Conservation (phyloP, 768 basidiomycete species). For the Daedaleopsis nitida region DNA sequence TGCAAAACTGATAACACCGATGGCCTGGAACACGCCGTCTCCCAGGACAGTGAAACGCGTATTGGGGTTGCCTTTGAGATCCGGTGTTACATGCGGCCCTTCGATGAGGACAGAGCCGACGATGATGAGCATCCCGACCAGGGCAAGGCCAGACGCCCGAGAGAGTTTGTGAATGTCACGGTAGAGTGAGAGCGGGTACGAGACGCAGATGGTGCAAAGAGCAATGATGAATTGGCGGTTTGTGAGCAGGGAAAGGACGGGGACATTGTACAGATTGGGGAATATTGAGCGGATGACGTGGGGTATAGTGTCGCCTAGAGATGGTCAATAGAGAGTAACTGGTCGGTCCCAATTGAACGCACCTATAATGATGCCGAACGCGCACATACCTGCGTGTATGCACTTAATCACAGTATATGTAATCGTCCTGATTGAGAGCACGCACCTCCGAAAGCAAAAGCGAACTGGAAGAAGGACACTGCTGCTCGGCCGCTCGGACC, state of each 20-base stretch:
- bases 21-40: slow-evolving; percentile 88
- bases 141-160: slow-evolving; percentile 87
- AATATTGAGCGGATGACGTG: slow-evolving; percentile 89
- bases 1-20: slow-evolving; percentile 96
- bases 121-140: slow-evolving; percentile 93
- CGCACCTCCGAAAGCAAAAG: slow-evolving; percentile 95
- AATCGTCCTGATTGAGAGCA: background rate
- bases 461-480: slow-evolving; percentile 95
- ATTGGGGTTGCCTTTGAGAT: slow-evolving; percentile 75
- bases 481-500: slow-evolving; percentile 89
- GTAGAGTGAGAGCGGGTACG: slow-evolving; percentile 93
- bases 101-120: slow-evolving; percentile 83
- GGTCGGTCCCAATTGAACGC: slow-evolving; percentile 10
- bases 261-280: slow-evolving; percentile 62
- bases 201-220: slow-evolving; percentile 84
- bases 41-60: slow-evolving; percentile 75
- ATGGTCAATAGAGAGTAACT: slow-evolving; percentile 1
- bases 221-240: slow-evolving; percentile 90
- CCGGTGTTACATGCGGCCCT: slow-evolving; percentile 71
- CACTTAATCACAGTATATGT: background rate
- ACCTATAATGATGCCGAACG: slow-evolving; percentile 95
- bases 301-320: slow-evolving; percentile 88
- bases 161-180: slow-evolving; percentile 98
- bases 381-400: slow-evolving; percentile 77
- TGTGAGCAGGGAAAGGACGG: slow-evolving; percentile 74